These are phyloP conservation scores for Cenchrus purpureus DNA, from an alignment of 176 grass and related monocot genomes.

Conservation along the genomic window DNA sequence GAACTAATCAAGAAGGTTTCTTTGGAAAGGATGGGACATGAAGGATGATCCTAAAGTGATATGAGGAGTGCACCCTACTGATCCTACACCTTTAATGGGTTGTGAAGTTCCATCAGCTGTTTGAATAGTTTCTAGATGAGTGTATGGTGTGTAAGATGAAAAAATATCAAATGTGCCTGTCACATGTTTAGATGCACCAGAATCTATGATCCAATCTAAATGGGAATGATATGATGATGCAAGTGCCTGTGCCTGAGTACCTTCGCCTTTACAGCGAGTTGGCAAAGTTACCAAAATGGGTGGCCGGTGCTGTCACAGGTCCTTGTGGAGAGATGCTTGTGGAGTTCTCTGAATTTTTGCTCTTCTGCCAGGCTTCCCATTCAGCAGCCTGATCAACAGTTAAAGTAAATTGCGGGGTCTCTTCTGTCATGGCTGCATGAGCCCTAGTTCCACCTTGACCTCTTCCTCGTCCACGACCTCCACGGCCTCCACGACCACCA, in stretches of 20 bases:
- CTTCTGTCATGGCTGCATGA: neutral
- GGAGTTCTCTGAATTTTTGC: neutral
- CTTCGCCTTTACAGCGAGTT: neutral
- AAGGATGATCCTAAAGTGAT: too few relatives aligned
- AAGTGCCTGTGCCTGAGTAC: slow-evolving; percentile 8
- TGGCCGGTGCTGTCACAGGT: neutral
- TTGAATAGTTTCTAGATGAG: neutral
- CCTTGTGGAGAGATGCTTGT: neutral
- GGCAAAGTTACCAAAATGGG: slow-evolving; percentile 4
- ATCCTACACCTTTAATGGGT: neutral
- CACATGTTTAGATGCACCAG: neutral
- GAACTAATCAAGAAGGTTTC: too few relatives aligned
- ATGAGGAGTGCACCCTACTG: too few relatives aligned
- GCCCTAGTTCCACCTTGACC: neutral
- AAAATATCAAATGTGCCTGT: neutral
- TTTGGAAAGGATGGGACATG: too few relatives aligned
- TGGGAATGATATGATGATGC: neutral
- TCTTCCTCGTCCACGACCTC: too few relatives aligned
- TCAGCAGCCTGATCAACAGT: neutral
- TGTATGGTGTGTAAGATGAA: neutral
- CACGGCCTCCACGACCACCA: too few relatives aligned
- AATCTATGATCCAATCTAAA: neutral
- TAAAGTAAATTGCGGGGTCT: neutral
- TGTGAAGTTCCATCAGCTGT: neutral
- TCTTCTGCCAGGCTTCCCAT: neutral